phyloP scores from a whole-genome alignment of 2,329 filamentous ascomycete species.

The Dactylellina leptospora region DNA sequence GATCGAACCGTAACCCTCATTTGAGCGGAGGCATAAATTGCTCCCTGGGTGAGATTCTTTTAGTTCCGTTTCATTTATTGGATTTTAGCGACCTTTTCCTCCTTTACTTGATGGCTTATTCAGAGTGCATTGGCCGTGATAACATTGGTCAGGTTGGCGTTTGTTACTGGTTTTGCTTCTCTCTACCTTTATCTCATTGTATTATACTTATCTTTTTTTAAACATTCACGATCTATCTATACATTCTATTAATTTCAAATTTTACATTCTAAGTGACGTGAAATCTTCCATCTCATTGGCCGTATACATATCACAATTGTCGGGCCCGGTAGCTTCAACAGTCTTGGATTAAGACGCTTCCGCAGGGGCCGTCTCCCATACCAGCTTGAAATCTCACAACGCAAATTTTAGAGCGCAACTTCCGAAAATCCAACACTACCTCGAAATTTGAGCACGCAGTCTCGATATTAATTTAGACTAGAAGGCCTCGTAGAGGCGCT shows the following conservation, averaged over 20 bases:
- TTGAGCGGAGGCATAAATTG: neutral
- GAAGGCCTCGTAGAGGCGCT: too few species aligned
- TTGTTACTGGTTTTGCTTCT: conserved; percentile 5
- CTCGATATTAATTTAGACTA: too few species aligned
- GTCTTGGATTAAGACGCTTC: too few species aligned
- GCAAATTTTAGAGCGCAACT: conserved; percentile 21
- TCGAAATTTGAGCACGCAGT: neutral
- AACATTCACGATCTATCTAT: conserved; percentile 10
- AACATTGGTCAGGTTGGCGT: conserved; percentile 19
- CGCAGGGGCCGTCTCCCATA: too few species aligned
- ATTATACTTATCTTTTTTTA: conserved; percentile 1
- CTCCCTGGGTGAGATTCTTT: neutral
- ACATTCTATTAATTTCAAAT: neutral
- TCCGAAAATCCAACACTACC: conserved; percentile 43
- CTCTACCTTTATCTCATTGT: neutral
- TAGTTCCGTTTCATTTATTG: neutral
- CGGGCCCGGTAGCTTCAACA: too few species aligned
- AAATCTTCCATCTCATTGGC: neutral
- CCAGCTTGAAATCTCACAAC: conserved; percentile 54
- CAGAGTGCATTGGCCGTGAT: conserved; percentile 7
- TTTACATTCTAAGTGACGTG: too few species aligned
- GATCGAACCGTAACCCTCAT: neutral
- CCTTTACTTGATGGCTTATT: conserved; percentile 5
- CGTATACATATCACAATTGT: too few species aligned
- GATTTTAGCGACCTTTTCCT: conserved; percentile 11